These are phyloP conservation scores for Arabidopsis thaliana DNA, from an alignment of 345 rosid species.

Conservation along the genomic window TAIR10.1 NC_003071.7:763001-763500, in stretches of 20 bases:
- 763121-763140: neutral
- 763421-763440: conserved; percentile 24
- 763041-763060: conserved; percentile 33
- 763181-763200: conserved; percentile 35
- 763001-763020: conserved; percentile 35
- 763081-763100: conserved; percentile 41
- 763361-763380: conserved; percentile 37
- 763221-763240: conserved; percentile 23
- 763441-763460: neutral
- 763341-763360: conserved; percentile 53
- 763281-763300: conserved; percentile 47
- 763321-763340: conserved; percentile 57
- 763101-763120: conserved; percentile 40
- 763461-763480: conserved; percentile 38
- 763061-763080: conserved; percentile 47
- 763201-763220: conserved; percentile 31
- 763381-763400: conserved; percentile 2
- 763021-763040: conserved; percentile 42
- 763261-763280: conserved; percentile 65
- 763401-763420: neutral
- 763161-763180: conserved; percentile 35
- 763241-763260: conserved; percentile 48
- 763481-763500: conserved; percentile 43
- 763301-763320: conserved; percentile 44
- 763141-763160: neutral